Percentiles rank a stretch among this genome's conserved stretches.
Conservation (phyloP, 169 alveolate species). For the Eimeria tenella region DNA sequence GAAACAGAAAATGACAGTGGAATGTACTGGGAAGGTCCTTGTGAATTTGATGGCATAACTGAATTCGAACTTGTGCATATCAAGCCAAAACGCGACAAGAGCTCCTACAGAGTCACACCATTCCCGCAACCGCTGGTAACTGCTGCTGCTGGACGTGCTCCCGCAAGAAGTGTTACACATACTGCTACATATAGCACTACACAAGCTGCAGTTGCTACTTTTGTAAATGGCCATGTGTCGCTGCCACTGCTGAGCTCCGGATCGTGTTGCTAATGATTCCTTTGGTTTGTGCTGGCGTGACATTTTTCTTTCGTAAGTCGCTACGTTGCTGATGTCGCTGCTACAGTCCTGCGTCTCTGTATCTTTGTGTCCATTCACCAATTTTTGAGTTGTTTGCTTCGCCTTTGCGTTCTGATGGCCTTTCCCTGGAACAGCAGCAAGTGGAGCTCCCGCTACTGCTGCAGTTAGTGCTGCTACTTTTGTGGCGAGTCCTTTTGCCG, state of each 20-base stretch:
- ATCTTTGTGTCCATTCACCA: too few species aligned
- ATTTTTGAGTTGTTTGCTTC: too few species aligned
- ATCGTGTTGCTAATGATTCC: background rate
- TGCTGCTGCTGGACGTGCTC: background rate
- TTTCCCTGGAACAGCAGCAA: too few species aligned
- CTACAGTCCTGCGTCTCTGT: too few species aligned
- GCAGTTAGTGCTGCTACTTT: background rate
- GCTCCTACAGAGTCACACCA: background rate
- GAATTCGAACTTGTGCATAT: background rate
- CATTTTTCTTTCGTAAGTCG: too few species aligned
- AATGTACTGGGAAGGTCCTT: constrained; percentile 12
- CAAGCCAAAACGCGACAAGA: background rate
- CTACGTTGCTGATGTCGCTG: too few species aligned
- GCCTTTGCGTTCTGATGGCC: too few species aligned
- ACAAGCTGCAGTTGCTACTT: background rate
- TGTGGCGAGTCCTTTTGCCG: background rate
- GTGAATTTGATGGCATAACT: background rate
- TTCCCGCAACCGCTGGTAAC: background rate
- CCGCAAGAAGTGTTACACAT: background rate
- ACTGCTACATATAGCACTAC: background rate
- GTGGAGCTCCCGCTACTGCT: background rate
- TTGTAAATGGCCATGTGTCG: background rate
- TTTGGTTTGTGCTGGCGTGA: too few species aligned
- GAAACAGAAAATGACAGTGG: background rate
- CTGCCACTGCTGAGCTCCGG: background rate